A percentile compares a stretch with the other conserved stretches of the same genome.
Conservation (phyloP, 2,329 filamentous ascomycete species). For the Alternaria panax region DNA sequence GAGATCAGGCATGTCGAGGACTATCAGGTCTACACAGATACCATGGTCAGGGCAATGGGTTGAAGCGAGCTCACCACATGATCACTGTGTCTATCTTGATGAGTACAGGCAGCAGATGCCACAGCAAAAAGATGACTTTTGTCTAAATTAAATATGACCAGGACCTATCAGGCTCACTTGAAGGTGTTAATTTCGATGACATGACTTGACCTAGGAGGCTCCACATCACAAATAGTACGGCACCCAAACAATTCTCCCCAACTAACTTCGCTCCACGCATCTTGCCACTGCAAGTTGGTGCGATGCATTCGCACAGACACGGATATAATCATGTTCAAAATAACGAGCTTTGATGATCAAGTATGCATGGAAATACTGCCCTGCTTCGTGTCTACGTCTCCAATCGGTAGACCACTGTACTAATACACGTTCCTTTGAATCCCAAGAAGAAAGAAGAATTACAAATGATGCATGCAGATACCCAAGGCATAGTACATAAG, state of each 20-base stretch:
- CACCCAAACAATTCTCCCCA: neutral
- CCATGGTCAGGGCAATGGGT: neutral
- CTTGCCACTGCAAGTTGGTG: neutral
- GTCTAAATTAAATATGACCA: neutral
- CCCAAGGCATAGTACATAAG: neutral
- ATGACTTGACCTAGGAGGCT: neutral
- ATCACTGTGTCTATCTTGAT: neutral
- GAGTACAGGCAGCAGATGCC: neutral
- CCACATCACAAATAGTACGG: neutral
- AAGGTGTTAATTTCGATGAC: neutral
- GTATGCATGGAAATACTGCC: neutral
- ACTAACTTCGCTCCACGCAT: neutral
- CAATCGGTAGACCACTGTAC: neutral
- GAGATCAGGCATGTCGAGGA: neutral
- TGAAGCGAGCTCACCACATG: neutral
- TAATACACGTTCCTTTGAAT: constrained; percentile 4
- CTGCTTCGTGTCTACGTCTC: neutral
- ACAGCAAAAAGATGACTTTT: neutral
- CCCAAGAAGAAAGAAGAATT: neutral
- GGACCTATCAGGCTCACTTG: neutral
- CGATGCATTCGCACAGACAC: neutral
- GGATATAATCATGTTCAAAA: neutral
- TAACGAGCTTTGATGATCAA: neutral
- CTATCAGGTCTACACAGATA: neutral
- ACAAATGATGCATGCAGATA: neutral